Evolutionary conservation across 352 stramenopile genomes (phyloP), one percentile per base, ranked within the genome.

Genomic region (Globisporangium paroecandrum): DNA sequence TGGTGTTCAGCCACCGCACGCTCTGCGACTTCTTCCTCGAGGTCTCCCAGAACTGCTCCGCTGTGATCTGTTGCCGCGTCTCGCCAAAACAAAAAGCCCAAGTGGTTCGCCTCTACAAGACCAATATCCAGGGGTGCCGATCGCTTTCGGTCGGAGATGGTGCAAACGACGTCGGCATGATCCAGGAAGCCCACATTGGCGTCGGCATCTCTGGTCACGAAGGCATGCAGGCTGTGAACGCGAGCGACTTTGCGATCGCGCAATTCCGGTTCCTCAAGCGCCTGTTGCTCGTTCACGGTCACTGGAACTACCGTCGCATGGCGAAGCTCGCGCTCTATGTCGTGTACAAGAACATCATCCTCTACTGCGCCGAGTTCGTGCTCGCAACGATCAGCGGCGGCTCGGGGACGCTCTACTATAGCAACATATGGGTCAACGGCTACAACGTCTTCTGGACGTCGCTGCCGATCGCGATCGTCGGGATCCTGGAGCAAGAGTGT

Each of bases 81-180:
- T 97, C 89, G 3, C 92, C 92, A 4, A 97, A 97, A 75, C 92
- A 98, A 68, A 98, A 98, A 69, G 91, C 92, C 1, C 89, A 97
- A 34, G 85, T 97, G 57, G 86, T 97, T 54, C 81, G 87, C 12
- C 70, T 96, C 10, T 90, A 95, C 69, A 95, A 97, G 67, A 89
- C 83, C 0, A 91, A 89, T 54, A 75, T 96, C 84, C 70, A 89
- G 29, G 76, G 93, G 69, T 87, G 90, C 73, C 75, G 95, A 10
- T 97, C 95, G 10, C 88, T 99, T 20, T 89, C 96, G 6, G 99
- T 99, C 70, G 98, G 98, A 22, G 98, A 99, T 78, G 97, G 98
- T 18, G 98, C 98, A 27, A 99, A 99, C 73, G 98, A 99, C 68
- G 97, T 99, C 49, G 96, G 95, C 36, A 99, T 99, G 98, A 99